phyloP scores from a whole-genome alignment of 257 asterid genomes.

The Datura wrightii region DNA sequence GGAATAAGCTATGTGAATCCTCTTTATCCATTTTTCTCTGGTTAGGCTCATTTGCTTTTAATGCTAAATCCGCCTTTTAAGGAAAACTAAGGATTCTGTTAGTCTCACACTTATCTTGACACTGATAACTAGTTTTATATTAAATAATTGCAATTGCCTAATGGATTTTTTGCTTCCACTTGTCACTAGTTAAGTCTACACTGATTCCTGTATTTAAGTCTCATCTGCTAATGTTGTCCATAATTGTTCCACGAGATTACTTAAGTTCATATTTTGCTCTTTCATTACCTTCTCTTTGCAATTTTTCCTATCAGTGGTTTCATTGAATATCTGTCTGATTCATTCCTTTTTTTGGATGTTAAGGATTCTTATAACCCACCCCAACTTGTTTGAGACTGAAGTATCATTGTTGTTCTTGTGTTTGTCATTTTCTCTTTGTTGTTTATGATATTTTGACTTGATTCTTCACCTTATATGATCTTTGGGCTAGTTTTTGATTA shows the following conservation, averaged over 20 bases:
- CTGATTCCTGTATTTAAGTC: too few relatives aligned
- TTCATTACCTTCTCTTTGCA: neutral
- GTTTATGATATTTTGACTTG: neutral
- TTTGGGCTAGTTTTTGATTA: neutral
- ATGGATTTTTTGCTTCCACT: too few relatives aligned
- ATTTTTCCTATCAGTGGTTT: neutral
- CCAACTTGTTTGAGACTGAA: neutral
- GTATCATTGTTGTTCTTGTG: neutral
- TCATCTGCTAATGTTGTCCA: neutral
- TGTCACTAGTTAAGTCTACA: too few relatives aligned
- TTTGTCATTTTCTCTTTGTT: neutral
- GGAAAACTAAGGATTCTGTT: too few relatives aligned
- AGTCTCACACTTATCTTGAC: too few relatives aligned
- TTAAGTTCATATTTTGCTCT: neutral
- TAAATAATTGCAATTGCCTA: too few relatives aligned
- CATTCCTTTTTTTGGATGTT: neutral
- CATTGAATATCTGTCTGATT: neutral
- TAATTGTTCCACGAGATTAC: neutral
- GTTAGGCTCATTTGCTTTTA: too few relatives aligned
- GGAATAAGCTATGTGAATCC: too few relatives aligned
- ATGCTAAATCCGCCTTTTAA: too few relatives aligned
- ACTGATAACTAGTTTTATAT: too few relatives aligned
- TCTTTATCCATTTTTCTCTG: too few relatives aligned
- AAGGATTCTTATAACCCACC: neutral
- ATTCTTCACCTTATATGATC: constrained; percentile 18